A percentile compares a stretch with the other conserved stretches of the same genome.
Conservation (phyloP, 805 yeast species). For the Clavispora vitiphila region DNA sequence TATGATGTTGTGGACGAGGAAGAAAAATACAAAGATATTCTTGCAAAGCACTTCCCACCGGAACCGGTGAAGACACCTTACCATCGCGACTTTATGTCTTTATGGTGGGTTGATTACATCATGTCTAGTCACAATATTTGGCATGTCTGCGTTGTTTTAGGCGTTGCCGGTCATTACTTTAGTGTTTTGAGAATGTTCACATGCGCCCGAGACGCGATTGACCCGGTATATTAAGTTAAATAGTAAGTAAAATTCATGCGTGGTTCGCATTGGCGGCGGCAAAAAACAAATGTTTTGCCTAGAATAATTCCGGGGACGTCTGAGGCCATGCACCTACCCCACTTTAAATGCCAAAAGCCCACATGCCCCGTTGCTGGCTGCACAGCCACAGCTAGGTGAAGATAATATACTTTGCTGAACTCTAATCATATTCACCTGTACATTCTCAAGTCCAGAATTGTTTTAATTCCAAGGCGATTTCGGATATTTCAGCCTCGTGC, state of each 20-base stretch:
- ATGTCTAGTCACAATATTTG: conserved; percentile 84
- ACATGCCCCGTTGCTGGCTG: too few species aligned
- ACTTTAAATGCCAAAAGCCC: not conserved
- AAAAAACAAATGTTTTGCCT: not conserved
- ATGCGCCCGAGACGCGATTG: not conserved
- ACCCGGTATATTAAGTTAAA: too few species aligned
- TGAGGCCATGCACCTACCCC: not conserved
- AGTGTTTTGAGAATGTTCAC: conserved; percentile 70
- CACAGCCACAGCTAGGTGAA: too few species aligned
- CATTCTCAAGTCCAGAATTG: too few species aligned
- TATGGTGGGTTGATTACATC: conserved; percentile 83
- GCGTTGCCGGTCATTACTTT: conserved; percentile 83
- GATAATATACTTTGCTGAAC: too few species aligned
- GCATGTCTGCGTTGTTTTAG: conserved; percentile 88
- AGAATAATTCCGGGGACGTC: too few species aligned
- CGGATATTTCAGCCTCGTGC: too few species aligned
- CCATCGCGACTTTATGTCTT: conserved; percentile 40
- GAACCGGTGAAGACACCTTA: conserved; percentile 30
- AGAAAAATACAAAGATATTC: conserved; percentile 23
- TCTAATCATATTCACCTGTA: too few species aligned
- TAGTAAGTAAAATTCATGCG: too few species aligned
- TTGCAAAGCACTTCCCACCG: conserved; percentile 34
- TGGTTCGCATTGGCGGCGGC: not conserved
- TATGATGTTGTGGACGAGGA: conserved; percentile 10
- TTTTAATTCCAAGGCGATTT: too few species aligned